phyloP scores from a whole-genome alignment of 768 basidiomycete species.

The Tylopilus felleus region DNA sequence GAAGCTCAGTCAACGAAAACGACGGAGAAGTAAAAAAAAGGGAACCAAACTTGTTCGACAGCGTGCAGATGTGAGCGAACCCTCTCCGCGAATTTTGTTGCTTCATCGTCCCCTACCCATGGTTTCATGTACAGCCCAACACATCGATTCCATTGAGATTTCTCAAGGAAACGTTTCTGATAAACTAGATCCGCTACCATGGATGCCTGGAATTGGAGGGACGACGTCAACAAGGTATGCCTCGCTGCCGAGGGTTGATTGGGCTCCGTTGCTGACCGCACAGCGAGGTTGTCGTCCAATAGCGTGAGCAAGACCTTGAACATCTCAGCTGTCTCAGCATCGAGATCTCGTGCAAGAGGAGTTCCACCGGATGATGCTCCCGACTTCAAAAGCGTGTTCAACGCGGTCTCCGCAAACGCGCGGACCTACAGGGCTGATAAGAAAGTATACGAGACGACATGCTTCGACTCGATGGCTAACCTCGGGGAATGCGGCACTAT shows the following conservation, averaged over 20 bases:
- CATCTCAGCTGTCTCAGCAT: constrained; percentile 56
- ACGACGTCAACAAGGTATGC: constrained; percentile 54
- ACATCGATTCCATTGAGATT: constrained; percentile 61
- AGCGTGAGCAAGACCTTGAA: constrained; percentile 55
- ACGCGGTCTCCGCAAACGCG: constrained; percentile 84
- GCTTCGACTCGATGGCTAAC: constrained; percentile 36
- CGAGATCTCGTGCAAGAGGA: constrained; percentile 70
- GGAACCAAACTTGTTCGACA: constrained; percentile 58
- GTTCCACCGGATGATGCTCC: constrained; percentile 76
- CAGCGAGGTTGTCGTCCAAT: constrained; percentile 47
- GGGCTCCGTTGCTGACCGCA: constrained; percentile 39
- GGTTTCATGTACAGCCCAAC: constrained; percentile 66
- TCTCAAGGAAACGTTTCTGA: constrained; percentile 52
- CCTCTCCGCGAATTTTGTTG: constrained; percentile 52
- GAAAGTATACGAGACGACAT: constrained; percentile 11
- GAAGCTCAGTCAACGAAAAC: constrained; percentile 8
- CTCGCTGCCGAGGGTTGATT: constrained; percentile 53
- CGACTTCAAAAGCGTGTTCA: constrained; percentile 74
- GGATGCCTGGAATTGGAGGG: constrained; percentile 68
- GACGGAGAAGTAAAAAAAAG: not conserved
- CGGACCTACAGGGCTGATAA: constrained; percentile 55
- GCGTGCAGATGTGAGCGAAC: constrained; percentile 72
- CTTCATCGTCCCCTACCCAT: constrained; percentile 61
- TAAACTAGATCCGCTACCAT: constrained; percentile 77
- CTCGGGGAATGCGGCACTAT: constrained; percentile 93